Base-by-base conservation (phyloP, 495 filamentous ascomycete species). In the Lasiosphaeris hirsuta region DNA sequence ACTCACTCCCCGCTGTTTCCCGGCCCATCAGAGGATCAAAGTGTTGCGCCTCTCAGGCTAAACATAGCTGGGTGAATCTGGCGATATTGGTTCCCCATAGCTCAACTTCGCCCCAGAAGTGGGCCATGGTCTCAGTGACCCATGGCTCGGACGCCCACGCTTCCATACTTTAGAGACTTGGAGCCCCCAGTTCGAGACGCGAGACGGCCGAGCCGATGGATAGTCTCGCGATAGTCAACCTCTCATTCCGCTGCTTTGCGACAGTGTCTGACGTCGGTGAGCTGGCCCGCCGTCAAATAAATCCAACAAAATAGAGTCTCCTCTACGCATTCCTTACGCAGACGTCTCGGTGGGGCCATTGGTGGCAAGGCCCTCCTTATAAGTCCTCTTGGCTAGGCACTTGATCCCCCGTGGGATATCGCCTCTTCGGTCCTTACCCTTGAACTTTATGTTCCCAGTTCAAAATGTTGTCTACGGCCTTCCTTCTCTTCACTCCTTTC, bases 221-320 rank as follows among this genome's bases (percentile, higher is more conserved):
- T 23, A 45, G 17, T 7, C n/a, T 23, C 10, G 43, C 17, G 2
- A 39, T 35, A 36, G 44, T 42, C 59, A 57, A 30, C 59, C 61
- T 55, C 46, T 34, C 60, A 64, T 64, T 64, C 61, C 61, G 52
- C 11, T 11, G 43, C 54, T 55, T 58, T 54, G 61, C 58, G 61
- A 60, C 57, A 50, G 61, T 60, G 61, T 64, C 61, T 64, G 42
- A 58, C 37, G 58, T 55, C 47, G 61, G 61, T 58, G 61, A 64
- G 61, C 61, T 64, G 61, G 61, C 40, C 61, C 61, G 54, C 58
- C 61, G 53, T 57, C 51, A 19, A 23, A 23, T 37, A 48, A 23
- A 47, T 30, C 23, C 2, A 30, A 30, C 39, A 15, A 43, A 41
- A 54, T 46, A 58, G 54, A 14, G 23, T 57, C 51, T 56, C 18